Evolutionary conservation across 805 yeast genomes (phyloP).

Genomic region (Schizosaccharomyces cryophilus): DNA sequence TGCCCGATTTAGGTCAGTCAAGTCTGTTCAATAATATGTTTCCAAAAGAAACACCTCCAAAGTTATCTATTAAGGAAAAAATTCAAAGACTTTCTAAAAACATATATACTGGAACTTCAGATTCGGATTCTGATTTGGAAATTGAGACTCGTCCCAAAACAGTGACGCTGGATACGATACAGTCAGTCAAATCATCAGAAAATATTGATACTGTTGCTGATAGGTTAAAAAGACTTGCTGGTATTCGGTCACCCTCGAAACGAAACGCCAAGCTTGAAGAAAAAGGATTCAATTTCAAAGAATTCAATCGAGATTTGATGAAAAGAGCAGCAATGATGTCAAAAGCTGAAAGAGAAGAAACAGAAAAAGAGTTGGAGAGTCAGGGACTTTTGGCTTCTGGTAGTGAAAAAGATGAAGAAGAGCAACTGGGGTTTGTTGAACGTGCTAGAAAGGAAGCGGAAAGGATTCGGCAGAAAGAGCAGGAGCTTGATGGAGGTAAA

Average conservation of each 20-base stretch:
- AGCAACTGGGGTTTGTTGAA: neutral
- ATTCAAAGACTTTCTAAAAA: too few relatives aligned
- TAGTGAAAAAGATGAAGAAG: neutral
- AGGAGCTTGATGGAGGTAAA: neutral
- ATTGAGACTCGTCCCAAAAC: neutral
- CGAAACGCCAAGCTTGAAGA: neutral
- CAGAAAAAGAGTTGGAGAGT: neutral
- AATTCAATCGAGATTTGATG: neutral
- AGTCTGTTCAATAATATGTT: too few relatives aligned
- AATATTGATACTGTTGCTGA: neutral
- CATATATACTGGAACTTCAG: too few relatives aligned
- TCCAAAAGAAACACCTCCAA: too few relatives aligned
- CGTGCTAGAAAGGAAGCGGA: neutral
- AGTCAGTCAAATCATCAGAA: neutral
- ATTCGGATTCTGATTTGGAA: neutral
- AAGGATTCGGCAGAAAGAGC: neutral
- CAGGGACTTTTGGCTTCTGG: neutral
- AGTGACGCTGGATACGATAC: neutral
- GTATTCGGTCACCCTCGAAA: neutral
- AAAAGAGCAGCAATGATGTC: neutral
- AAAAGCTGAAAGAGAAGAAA: neutral
- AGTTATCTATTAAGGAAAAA: too few relatives aligned
- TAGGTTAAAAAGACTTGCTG: neutral
- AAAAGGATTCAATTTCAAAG: neutral
- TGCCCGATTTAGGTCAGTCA: too few relatives aligned